Percentiles rank a stretch among this genome's conserved stretches.
Evolutionary conservation across 352 stramenopile genomes (phyloP).

Genomic region (Phytophthora citrophthora): DNA sequence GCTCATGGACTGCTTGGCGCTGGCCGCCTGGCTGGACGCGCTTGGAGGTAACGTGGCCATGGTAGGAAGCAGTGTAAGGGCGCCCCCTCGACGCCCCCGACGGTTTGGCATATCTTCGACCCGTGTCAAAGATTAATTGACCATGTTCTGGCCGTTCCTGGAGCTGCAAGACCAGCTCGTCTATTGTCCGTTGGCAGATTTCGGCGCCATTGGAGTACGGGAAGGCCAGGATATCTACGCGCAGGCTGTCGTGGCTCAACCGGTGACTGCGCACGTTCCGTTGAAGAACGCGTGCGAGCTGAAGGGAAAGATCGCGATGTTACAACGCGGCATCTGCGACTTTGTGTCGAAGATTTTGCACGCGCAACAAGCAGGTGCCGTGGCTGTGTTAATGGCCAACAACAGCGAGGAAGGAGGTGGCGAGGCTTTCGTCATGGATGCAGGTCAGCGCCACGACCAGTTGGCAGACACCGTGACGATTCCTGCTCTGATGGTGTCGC

Average conservation of each 20-base stretch:
- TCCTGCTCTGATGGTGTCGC: slow-evolving; percentile 69
- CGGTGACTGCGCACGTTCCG: slow-evolving; percentile 52
- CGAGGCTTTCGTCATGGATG: slow-evolving; percentile 78
- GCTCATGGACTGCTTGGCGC: slow-evolving; percentile 19
- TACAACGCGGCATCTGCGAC: slow-evolving; percentile 75
- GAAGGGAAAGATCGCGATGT: slow-evolving; percentile 62
- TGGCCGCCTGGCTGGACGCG: slow-evolving; percentile 1
- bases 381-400: slow-evolving; percentile 78
- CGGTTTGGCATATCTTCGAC: slow-evolving; percentile 18
- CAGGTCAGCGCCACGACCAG: slow-evolving; percentile 39
- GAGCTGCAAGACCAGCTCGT: slow-evolving; percentile 59
- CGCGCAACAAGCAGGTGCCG: slow-evolving; percentile 67
- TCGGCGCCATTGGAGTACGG: slow-evolving; percentile 46
- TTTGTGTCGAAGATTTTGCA: slow-evolving; percentile 82
- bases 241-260: slow-evolving; percentile 61
- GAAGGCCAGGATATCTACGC: slow-evolving; percentile 62
- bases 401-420: slow-evolving; percentile 24
- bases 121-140: slow-evolving; percentile 1
- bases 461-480: slow-evolving; percentile 44
- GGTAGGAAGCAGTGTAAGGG: slow-evolving; percentile 2
- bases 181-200: slow-evolving; percentile 77
- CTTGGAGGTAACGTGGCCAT: slow-evolving; percentile 16
- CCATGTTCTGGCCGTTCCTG: slow-evolving; percentile 81
- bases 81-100: slow-evolving; percentile 10
- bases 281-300: slow-evolving; percentile 59